These are phyloP conservation scores for Clonostachys byssicola DNA, from an alignment of 2,329 filamentous ascomycete species.

Conservation along the genomic window DNA sequence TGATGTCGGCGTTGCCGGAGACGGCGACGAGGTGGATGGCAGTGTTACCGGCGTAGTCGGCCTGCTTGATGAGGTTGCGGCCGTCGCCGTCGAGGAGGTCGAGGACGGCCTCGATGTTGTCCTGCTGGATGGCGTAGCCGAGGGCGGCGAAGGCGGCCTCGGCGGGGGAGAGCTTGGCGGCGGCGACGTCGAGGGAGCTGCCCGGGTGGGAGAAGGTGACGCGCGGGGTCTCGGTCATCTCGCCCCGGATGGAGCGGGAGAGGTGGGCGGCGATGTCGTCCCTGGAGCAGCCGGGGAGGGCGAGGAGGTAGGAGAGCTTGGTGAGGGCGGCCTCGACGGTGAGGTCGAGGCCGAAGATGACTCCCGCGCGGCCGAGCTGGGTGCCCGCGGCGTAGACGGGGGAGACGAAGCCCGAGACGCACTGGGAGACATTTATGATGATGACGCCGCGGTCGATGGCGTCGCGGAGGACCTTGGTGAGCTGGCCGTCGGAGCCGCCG, in stretches of 20 bases:
- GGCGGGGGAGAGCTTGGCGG: constrained; percentile 35
- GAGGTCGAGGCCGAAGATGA: constrained; percentile 85
- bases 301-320: constrained; percentile 83
- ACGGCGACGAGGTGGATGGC: constrained; percentile 55
- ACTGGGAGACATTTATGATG: constrained; percentile 90
- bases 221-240: constrained; percentile 72
- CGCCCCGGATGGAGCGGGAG: constrained; percentile 73
- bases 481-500: constrained; percentile 71
- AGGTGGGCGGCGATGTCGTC: constrained; percentile 67
- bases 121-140: constrained; percentile 74
- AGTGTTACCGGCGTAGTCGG: constrained; percentile 81
- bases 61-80: constrained; percentile 63
- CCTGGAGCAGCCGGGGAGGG: constrained; percentile 57
- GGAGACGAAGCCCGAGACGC: constrained; percentile 71
- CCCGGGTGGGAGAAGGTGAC: constrained; percentile 75
- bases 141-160: constrained; percentile 71
- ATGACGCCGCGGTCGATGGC: constrained; percentile 79
- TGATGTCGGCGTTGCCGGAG: constrained; percentile 46
- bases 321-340: constrained; percentile 89
- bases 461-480: constrained; percentile 72
- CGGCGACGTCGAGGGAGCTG: constrained; percentile 38
- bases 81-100: constrained; percentile 66
- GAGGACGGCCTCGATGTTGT: constrained; percentile 60
- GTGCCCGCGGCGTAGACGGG: constrained; percentile 76
- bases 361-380: constrained; percentile 74